These are phyloP conservation scores for Clarireedia hainanense DNA, from an alignment of 2,329 filamentous ascomycete genomes.

Conservation along the genomic window DNA sequence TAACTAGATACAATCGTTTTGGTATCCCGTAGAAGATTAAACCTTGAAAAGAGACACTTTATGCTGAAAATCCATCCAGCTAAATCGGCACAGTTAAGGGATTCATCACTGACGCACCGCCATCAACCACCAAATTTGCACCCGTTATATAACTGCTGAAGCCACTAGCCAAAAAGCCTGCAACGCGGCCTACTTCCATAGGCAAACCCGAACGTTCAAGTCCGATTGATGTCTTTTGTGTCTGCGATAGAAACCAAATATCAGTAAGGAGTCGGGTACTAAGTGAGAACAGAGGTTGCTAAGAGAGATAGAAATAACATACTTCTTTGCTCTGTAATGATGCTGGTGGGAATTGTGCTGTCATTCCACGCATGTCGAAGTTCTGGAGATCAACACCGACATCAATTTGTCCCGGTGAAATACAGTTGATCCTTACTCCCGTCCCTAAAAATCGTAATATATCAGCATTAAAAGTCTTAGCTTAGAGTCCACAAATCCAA, in stretches of 20 bases:
- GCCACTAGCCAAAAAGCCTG: slow-evolving; percentile 53
- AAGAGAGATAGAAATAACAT: slow-evolving; percentile 19
- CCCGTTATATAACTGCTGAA: slow-evolving; percentile 57
- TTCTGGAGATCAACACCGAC: slow-evolving; percentile 21
- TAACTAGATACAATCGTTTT: no score
- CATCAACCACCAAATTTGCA: slow-evolving; percentile 54
- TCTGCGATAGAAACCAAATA: slow-evolving; percentile 17
- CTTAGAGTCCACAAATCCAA: background rate
- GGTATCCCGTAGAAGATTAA: no score
- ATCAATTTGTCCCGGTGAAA: slow-evolving; percentile 31
- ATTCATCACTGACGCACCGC: slow-evolving; percentile 19
- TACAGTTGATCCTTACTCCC: slow-evolving; percentile 51
- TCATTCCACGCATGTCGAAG: slow-evolving; percentile 43
- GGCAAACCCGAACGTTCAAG: slow-evolving; percentile 50
- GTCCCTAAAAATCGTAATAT: slow-evolving; percentile 30
- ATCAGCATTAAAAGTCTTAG: background rate
- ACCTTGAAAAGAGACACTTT: no score
- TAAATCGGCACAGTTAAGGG: background rate
- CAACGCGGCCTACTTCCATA: slow-evolving; percentile 51
- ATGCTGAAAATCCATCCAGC: no score
- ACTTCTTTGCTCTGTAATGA: slow-evolving; percentile 39
- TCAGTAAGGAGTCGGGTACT: no score
- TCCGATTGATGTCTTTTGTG: slow-evolving; percentile 43
- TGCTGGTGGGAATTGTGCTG: slow-evolving; percentile 44
- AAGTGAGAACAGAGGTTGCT: no score